Evolutionary conservation across 805 yeast species (phyloP), one percentile per base, ranked within the genome.

Genomic region (Yarrowia yakushimensis): DNA sequence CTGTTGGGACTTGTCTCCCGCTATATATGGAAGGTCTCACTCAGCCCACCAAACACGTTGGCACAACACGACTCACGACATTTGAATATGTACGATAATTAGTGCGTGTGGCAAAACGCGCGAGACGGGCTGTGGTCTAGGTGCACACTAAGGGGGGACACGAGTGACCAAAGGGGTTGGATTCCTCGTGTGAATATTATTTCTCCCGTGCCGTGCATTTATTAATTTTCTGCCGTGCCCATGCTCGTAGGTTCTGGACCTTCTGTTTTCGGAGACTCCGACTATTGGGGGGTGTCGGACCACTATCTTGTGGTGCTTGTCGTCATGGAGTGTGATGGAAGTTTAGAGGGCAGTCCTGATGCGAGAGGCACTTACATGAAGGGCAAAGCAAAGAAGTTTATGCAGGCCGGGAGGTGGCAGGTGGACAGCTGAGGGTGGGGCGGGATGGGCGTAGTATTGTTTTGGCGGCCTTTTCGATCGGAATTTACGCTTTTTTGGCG

Each of bases 311-410:
- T 25, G 48, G 11, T 17, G 48, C 31, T n/a, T 22, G 10, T 18
- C 52, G 34, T n/a, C 60, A 54, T 37, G 60, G 60, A 54, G 60
- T 54, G 34, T 37, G 46, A 37, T 54, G 55, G 55, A 48, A 48
- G 55, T 48, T 48, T 48, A 48, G 55, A 48, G 30, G 55, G 55
- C 55, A 48, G 55, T 48, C 55, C 39, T 31, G 55, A 31, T 48
- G 55, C 55, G 55, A 27, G 52, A 45, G 52, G 52, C 52, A 30
- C 52, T 28, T 45, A 43, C 36, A 45, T 28, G 36, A 45, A 45
- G 52, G 52, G 52, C 52, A 45, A 27, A 45, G 52, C 52, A 45
- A 45, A 23, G 52, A 45, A 45, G 52, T 45, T 45, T 45, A 45
- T 45, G 52, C 52, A 45, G 52, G 52, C 31, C 10, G 23, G n/a